A percentile compares a stretch with the other conserved stretches of the same genome.
Conservation (phyloP, 805 yeast genomes). For the Kluyveromyces lactis region DNA sequence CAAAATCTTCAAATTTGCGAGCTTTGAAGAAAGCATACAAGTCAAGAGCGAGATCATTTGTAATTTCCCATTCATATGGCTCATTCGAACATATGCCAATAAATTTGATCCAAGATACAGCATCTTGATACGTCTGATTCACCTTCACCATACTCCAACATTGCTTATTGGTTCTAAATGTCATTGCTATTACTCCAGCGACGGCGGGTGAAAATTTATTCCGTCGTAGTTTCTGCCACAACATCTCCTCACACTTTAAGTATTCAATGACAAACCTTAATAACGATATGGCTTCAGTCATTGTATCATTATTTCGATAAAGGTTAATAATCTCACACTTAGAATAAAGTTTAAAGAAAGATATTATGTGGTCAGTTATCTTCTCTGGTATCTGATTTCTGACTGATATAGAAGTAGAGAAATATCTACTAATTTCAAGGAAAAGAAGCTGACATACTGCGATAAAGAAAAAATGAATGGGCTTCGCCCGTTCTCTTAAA, state of each 20-base stretch:
- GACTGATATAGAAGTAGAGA: conserved; percentile 10
- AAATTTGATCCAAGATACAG: conserved; percentile 13
- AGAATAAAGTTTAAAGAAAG: conserved; percentile 20
- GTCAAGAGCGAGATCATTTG: conserved; percentile 42
- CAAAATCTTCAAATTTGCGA: conserved; percentile 22
- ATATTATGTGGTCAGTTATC: conserved; percentile 19
- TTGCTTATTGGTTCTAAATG: conserved; percentile 14
- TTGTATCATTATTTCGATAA: conserved; percentile 3
- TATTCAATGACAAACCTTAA: conserved; percentile 12
- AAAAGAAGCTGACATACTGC: conserved; percentile 24
- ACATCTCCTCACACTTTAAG: conserved; percentile 4
- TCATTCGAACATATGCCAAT: conserved; percentile 6
- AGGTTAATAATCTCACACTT: conserved; percentile 9
- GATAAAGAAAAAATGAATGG: conserved; percentile 26
- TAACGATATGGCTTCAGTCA: conserved; percentile 16
- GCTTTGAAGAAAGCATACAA: conserved; percentile 19
- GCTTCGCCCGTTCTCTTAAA: conserved; percentile 19
- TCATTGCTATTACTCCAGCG: conserved; percentile 10
- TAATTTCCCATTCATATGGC: conserved; percentile 29
- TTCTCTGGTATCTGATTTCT: conserved; percentile 12
- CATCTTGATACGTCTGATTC: conserved; percentile 7
- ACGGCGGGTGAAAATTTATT: conserved; percentile 13
- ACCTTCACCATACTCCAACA: conserved; percentile 19
- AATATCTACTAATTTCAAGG: conserved; percentile 18
- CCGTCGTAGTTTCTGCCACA: conserved; percentile 18